Evolutionary conservation across 768 basidiomycete genomes (phyloP).

Genomic region (Collybiopsis confluens): DNA sequence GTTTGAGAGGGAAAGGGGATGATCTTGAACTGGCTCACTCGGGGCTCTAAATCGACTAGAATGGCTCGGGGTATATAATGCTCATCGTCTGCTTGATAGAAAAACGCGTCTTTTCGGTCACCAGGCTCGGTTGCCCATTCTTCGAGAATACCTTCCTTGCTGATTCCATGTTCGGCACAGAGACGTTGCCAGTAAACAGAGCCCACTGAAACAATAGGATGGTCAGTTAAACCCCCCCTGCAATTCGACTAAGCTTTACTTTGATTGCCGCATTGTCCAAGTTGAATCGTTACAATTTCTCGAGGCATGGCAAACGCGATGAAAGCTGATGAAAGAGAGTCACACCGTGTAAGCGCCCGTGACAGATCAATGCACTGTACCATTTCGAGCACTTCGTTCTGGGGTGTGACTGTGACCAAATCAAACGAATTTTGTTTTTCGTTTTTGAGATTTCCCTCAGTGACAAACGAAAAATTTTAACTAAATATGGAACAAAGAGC

Average conservation of each 20-base stretch:
- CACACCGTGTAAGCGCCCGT: not conserved
- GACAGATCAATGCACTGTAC: too few relatives aligned
- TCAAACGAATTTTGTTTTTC: too few relatives aligned
- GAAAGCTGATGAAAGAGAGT: not conserved
- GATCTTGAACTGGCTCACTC: conserved; percentile 49
- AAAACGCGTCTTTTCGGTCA: conserved; percentile 98
- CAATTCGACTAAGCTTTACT: conserved; percentile 44
- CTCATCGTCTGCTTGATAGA: conserved; percentile 99
- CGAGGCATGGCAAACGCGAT: conserved; percentile 46
- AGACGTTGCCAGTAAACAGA: conserved; percentile 98
- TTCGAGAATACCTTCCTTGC: conserved; percentile 90
- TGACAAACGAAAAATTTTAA: too few relatives aligned
- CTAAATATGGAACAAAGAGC: too few relatives aligned
- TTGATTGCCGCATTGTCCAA: conserved; percentile 91
- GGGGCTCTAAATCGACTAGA: conserved; percentile 91
- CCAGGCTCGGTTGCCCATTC: conserved; percentile 96
- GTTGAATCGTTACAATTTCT: conserved; percentile 65
- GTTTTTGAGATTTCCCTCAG: too few relatives aligned
- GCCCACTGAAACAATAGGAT: conserved; percentile 75
- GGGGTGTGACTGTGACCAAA: not conserved
- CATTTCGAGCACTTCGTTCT: too few relatives aligned
- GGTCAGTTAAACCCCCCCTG: too few relatives aligned
- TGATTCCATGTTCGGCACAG: conserved; percentile 98
- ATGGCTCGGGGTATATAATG: conserved; percentile 98
- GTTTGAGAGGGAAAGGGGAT: not conserved